phyloP scores from a whole-genome alignment of 345 rosid species.

The Salix viminalis region DNA sequence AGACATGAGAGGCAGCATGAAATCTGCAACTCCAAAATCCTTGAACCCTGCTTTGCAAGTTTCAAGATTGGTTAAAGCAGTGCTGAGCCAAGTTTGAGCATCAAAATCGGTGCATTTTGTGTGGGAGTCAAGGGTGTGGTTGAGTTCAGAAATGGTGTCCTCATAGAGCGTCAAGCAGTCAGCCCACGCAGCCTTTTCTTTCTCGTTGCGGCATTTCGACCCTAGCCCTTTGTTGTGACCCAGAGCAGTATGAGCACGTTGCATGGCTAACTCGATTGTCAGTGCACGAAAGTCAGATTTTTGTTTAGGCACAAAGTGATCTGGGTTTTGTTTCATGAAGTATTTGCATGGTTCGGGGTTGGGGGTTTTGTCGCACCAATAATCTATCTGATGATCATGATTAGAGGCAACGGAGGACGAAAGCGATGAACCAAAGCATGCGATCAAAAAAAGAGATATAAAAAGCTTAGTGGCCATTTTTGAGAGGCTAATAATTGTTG shows the following conservation, averaged over 20 bases:
- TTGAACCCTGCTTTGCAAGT: slow-evolving; percentile 60
- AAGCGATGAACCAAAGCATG: slow-evolving; percentile 12
- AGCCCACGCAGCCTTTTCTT: slow-evolving; percentile 69
- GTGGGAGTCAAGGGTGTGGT: slow-evolving; percentile 44
- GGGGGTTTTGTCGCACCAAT: slow-evolving; percentile 76
- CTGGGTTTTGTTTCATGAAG: slow-evolving; percentile 31
- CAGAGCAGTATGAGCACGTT: slow-evolving; percentile 50
- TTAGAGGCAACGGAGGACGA: slow-evolving; percentile 18
- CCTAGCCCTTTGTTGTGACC: slow-evolving; percentile 45
- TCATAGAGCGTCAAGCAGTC: slow-evolving; percentile 69
- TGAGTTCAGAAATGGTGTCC: slow-evolving; percentile 48
- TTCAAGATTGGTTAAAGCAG: slow-evolving; percentile 73
- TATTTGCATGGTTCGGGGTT: slow-evolving; percentile 62
- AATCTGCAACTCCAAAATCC: slow-evolving; percentile 56
- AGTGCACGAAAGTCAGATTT: slow-evolving; percentile 47
- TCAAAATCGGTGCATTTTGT: slow-evolving; percentile 58
- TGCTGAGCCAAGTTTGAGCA: slow-evolving; percentile 74
- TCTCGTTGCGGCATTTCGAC: slow-evolving; percentile 48
- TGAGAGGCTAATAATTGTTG: not conserved
- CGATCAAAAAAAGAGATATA: slow-evolving; percentile 1
- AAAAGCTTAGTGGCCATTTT: slow-evolving; percentile 21
- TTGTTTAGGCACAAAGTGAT: slow-evolving; percentile 26
- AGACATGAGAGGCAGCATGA: slow-evolving; percentile 49
- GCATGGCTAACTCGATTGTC: slow-evolving; percentile 46
- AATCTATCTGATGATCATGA: slow-evolving; percentile 21